phyloP scores from a whole-genome alignment of 140 eudicot genomes.

The Anethum foeniculum region DNA sequence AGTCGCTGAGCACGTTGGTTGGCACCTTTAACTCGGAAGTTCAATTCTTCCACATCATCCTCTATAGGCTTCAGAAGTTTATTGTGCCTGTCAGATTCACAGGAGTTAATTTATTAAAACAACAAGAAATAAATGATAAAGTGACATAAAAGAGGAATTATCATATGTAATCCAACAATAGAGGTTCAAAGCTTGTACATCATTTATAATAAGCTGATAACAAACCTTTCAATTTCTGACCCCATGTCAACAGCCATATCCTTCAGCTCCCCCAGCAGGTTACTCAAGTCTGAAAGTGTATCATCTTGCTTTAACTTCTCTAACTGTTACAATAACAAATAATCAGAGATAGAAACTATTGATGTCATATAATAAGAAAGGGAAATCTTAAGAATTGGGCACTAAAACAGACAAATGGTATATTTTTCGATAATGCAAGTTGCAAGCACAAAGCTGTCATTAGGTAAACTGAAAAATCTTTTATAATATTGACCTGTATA shows the following conservation, averaged over 20 bases:
- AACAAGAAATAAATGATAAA: background rate
- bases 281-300: conserved; percentile 71
- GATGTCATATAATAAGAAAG: background rate
- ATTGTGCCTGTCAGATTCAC: conserved; percentile 29
- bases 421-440: background rate
- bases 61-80: conserved; percentile 25
- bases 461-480: background rate
- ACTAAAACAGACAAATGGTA: background rate
- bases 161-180: background rate
- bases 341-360: background rate
- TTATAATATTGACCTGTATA: background rate
- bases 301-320: conserved; percentile 91
- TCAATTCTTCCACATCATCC: conserved; percentile 28
- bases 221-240: conserved; percentile 80
- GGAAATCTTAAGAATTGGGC: background rate
- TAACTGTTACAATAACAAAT: conserved; percentile 34
- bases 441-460: background rate
- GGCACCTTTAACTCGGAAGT: conserved; percentile 23
- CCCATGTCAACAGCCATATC: conserved; percentile 97
- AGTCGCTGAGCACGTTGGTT: conserved; percentile 28
- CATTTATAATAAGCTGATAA: background rate
- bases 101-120: conserved; percentile 2
- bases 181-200: background rate
- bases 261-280: conserved; percentile 78
- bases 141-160: background rate